These are phyloP conservation scores for Colletotrichum nymphaeae DNA, from an alignment of 2,329 filamentous ascomycete species.

Conservation along the genomic window DNA sequence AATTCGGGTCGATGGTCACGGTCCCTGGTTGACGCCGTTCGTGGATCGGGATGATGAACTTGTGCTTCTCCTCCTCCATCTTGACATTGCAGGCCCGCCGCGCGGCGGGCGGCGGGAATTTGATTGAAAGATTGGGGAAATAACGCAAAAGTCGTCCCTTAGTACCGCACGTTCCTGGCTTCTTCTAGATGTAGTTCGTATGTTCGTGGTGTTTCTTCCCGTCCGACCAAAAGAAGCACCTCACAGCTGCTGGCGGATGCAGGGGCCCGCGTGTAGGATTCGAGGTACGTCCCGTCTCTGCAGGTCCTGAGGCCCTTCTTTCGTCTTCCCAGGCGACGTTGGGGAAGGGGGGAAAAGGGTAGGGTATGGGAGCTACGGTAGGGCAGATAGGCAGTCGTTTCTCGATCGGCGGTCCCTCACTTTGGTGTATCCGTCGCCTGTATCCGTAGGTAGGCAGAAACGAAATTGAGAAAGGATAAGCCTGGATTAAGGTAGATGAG, in stretches of 20 bases:
- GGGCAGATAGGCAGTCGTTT: neutral
- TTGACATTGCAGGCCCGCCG: slow-evolving; percentile 14
- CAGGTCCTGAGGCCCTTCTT: slow-evolving; percentile 4
- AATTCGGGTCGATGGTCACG: neutral
- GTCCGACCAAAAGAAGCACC: neutral
- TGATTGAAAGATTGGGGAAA: neutral
- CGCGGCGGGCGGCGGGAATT: slow-evolving; percentile 5
- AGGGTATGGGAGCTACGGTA: neutral
- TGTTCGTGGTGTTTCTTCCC: neutral
- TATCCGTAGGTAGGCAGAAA: neutral
- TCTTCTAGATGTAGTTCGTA: neutral
- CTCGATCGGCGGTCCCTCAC: neutral
- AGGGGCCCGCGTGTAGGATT: slow-evolving; percentile 5
- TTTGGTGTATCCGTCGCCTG: neutral
- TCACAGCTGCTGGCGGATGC: slow-evolving; percentile 12
- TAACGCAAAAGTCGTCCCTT: neutral
- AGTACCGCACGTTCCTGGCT: neutral
- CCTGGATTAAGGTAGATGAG: neutral
- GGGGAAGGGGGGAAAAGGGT: neutral
- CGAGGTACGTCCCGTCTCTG: slow-evolving; percentile 15
- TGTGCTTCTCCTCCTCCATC: slow-evolving; percentile 35
- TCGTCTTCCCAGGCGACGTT: neutral
- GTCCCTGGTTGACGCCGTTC: slow-evolving; percentile 22
- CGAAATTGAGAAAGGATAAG: neutral
- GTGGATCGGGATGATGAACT: slow-evolving; percentile 33